phyloP scores from a whole-genome alignment of 192 early-diverging fungal genomes.

The Entomortierella parvispora region DNA sequence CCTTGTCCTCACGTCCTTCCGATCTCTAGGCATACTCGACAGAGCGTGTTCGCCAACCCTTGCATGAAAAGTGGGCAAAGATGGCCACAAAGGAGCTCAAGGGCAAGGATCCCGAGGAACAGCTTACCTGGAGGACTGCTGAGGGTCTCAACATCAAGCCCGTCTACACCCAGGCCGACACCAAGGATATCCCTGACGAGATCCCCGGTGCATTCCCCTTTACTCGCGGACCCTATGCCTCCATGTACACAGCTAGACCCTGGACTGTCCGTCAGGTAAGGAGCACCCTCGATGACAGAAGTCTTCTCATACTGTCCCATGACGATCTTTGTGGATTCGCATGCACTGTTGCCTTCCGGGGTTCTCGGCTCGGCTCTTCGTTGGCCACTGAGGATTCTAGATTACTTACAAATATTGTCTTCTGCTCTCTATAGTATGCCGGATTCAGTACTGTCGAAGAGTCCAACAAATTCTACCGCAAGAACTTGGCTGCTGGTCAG shows the following conservation, averaged over 20 bases:
- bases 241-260: slow-evolving; percentile 85
- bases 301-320: background rate
- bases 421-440: slow-evolving; percentile 69
- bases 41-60: slow-evolving; percentile 54
- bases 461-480: slow-evolving; percentile 88
- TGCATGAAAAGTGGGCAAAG: slow-evolving; percentile 79
- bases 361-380: no score
- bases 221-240: slow-evolving; percentile 86
- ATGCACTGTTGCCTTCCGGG: no score
- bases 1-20: background rate
- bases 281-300: background rate
- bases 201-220: slow-evolving; percentile 87
- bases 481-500: slow-evolving; percentile 88
- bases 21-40: slow-evolving; percentile 40
- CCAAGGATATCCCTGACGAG: slow-evolving; percentile 68
- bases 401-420: background rate
- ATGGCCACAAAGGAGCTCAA: slow-evolving; percentile 87
- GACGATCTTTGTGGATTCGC: no score
- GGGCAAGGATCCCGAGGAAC: slow-evolving; percentile 80
- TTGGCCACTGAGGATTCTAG: background rate
- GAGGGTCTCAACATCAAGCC: slow-evolving; percentile 90
- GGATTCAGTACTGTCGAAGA: slow-evolving; percentile 95
- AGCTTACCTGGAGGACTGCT: slow-evolving; percentile 82
- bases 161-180: slow-evolving; percentile 83
- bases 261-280: slow-evolving; percentile 88